Evolutionary conservation across 2,329 filamentous ascomycete genomes (phyloP), one percentile per base, ranked within the genome.

Genomic region (Beauveria brongniartii): DNA sequence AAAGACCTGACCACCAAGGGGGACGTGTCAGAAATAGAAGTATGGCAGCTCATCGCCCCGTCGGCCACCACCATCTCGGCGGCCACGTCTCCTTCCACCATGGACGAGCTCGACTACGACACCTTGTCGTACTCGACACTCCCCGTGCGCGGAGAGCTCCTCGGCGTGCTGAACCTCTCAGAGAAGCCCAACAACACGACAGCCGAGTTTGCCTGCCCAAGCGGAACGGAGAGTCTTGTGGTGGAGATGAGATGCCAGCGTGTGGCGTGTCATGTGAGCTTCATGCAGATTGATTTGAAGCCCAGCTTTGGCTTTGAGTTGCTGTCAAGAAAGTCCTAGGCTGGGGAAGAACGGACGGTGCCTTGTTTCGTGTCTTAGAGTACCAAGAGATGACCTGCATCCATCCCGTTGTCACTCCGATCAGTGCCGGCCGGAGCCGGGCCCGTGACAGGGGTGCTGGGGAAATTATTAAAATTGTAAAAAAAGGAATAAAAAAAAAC

Each of bases 231-330:
- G 16, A 55, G n/a, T 47, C 41, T 60, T 3, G 58, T 60, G 50
- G 58, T 60, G 20, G 58, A 60, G 41, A 14, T 60, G 50, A 55
- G 30, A 20, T 60, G 58, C 41, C 58, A 60, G 51, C 58, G 58
- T 12, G 58, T 60, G 58, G 58, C 50, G 26, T 60, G 58, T 48
- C 58, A 60, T 60, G 40, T 55, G 9, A 48, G 50, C 41, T 60
- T 60, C 28, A 47, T 46, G 58, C 58, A 60, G 40, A 24, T 60
- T 43, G 58, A 60, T 26, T 22, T 60, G 20, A 4, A 43, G 30
- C 58, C 58, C 10, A 52, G 24, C 22, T 55, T 60, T 54, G 58
- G 58, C 37, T 60, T 60, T 55, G 58, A 60, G 58, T 48, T 60
- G 40, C 16, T 60, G 50, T 12, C 6, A 5, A 54, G 40, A 28